A percentile compares a stretch with the other conserved stretches of the same genome.
Evolutionary conservation across 176 grass and related monocot genomes (phyloP).

Genomic region (Aegilops umbellulata): DNA sequence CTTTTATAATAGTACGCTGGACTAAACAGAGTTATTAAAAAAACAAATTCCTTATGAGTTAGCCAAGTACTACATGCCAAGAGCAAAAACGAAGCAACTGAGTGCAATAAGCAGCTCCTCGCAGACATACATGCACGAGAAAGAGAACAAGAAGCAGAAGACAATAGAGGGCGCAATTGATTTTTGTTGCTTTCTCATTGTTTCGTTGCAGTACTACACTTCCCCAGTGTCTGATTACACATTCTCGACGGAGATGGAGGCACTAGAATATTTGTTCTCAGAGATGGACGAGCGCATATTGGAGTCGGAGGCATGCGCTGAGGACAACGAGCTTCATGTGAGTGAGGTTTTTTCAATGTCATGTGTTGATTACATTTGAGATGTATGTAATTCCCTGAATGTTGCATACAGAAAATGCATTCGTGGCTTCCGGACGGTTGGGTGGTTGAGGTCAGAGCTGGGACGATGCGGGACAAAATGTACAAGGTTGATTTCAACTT

Average conservation of each 20-base stretch:
- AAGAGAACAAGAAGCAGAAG: neutral
- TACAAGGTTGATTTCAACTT: slow-evolving; percentile 51
- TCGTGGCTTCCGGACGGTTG: slow-evolving; percentile 48
- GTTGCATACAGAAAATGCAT: neutral
- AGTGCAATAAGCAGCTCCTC: neutral
- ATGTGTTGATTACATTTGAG: slow-evolving; percentile 9
- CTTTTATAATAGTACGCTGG: neutral
- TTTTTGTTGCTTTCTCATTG: neutral
- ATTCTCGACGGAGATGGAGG: slow-evolving; percentile 44
- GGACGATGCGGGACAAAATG: slow-evolving; percentile 46
- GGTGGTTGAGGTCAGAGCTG: slow-evolving; percentile 47
- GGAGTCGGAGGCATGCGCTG: neutral
- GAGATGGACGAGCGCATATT: slow-evolving; percentile 37
- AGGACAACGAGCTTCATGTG: slow-evolving; percentile 27
- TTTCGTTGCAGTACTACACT: slow-evolving; percentile 44
- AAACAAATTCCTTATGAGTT: neutral
- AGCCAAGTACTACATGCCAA: neutral
- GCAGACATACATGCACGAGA: neutral
- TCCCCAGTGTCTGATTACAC: slow-evolving; percentile 48
- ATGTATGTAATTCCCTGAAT: slow-evolving; percentile 10
- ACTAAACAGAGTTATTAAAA: neutral
- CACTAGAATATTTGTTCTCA: slow-evolving; percentile 37
- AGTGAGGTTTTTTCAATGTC: neutral
- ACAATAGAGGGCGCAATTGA: neutral
- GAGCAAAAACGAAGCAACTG: neutral